Evolutionary conservation across 176 grass and related monocot species (phyloP).

Genomic region (Areca catechu): DNA sequence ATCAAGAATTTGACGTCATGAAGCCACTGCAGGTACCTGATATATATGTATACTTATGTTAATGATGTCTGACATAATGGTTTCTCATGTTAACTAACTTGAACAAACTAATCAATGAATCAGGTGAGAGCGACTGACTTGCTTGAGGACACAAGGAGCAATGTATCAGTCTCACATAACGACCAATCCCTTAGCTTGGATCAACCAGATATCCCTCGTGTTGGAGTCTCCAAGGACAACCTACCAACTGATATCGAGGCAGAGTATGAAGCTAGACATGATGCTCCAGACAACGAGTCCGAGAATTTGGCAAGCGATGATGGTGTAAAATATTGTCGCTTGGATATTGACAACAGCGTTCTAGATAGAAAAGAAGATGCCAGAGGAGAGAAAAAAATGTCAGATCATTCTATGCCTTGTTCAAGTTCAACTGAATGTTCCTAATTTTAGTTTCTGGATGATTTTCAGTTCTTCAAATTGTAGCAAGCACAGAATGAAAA

Average conservation of each 20-base stretch:
- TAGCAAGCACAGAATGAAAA: too few species aligned
- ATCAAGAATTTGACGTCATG: constrained; percentile 47
- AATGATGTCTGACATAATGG: not conserved
- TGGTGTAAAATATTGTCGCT: constrained; percentile 62
- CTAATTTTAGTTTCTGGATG: not conserved
- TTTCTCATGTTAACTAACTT: constrained; percentile 14
- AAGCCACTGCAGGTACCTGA: constrained; percentile 69
- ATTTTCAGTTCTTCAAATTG: too few species aligned
- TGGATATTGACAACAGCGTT: constrained; percentile 30
- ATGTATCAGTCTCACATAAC: constrained; percentile 28
- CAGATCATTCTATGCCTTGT: constrained; percentile 27
- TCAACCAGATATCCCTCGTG: constrained; percentile 33
- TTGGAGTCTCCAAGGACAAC: constrained; percentile 14
- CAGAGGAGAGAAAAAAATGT: constrained; percentile 10
- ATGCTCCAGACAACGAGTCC: not conserved
- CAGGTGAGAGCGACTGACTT: constrained; percentile 84
- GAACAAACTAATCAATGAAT: constrained; percentile 13
- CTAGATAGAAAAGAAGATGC: constrained; percentile 27
- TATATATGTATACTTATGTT: not conserved
- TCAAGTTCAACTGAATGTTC: not conserved
- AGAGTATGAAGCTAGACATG: constrained; percentile 13
- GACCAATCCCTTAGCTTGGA: constrained; percentile 56
- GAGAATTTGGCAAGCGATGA: constrained; percentile 40
- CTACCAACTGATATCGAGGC: constrained; percentile 8
- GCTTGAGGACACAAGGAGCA: constrained; percentile 36